These are phyloP conservation scores for Dictyostelium purpureum DNA, from an alignment of 78 protist genomes.

Conservation along the genomic window DNA sequence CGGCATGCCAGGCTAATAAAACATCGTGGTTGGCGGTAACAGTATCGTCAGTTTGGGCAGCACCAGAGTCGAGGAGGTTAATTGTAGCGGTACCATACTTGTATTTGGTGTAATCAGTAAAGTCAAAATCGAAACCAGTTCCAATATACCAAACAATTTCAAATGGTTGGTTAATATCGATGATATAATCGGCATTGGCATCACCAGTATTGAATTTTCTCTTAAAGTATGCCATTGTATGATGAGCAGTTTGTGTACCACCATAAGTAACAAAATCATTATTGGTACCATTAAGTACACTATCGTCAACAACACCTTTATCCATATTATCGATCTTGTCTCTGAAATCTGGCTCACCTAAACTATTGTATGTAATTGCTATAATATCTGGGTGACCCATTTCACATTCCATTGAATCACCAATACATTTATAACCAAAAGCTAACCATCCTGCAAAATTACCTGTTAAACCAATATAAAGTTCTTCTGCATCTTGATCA, in stretches of 20 bases:
- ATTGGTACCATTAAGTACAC: background rate
- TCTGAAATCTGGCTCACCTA: background rate
- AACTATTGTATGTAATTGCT: background rate
- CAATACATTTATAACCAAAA: background rate
- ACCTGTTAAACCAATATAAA: background rate
- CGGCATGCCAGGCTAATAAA: background rate
- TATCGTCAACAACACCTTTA: background rate
- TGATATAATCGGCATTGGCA: slow-evolving; percentile 3
- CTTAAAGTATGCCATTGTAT: background rate
- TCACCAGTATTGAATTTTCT: slow-evolving; percentile 38
- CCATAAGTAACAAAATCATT: background rate
- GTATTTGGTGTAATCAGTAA: no score
- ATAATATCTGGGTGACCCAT: slow-evolving; percentile 4
- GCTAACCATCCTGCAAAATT: slow-evolving; percentile 2
- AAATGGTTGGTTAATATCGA: background rate
- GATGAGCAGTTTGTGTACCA: background rate
- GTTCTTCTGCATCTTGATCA: background rate
- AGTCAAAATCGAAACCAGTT: background rate
- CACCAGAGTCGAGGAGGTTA: background rate
- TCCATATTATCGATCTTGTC: slow-evolving; percentile 3
- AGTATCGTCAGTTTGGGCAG: background rate
- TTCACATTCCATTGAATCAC: background rate
- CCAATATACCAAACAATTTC: slow-evolving; percentile 35
- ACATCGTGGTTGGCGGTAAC: background rate
- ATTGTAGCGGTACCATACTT: background rate